Percentiles rank a stretch among this genome's conserved stretches.
Conservation (phyloP, 495 filamentous ascomycete species). For the Podospora pseudocomata region DNA sequence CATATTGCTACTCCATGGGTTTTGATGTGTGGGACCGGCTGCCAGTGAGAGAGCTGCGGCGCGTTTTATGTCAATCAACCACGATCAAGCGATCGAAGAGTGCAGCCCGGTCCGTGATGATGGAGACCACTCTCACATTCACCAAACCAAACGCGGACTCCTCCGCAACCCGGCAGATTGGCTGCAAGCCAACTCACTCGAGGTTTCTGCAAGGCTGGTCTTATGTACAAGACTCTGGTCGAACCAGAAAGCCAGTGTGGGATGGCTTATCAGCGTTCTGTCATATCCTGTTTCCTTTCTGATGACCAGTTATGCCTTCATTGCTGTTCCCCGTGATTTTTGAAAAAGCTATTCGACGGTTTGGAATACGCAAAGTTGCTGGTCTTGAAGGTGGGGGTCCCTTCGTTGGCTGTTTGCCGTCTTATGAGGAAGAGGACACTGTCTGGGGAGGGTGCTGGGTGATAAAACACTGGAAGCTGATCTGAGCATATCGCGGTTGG, state of each 20-base stretch:
- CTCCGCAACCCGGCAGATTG: background rate
- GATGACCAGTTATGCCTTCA: background rate
- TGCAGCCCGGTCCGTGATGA: background rate
- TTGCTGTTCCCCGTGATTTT: background rate
- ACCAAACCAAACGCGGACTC: background rate
- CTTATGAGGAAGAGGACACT: background rate
- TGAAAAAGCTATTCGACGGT: background rate
- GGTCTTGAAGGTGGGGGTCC: background rate
- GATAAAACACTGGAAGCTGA: background rate
- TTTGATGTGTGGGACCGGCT: constrained; percentile 24
- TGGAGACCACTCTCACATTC: background rate
- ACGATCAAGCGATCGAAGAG: constrained; percentile 26
- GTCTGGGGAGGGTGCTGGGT: background rate
- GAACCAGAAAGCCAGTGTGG: background rate
- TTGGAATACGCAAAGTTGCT: background rate
- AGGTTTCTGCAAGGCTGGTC: background rate
- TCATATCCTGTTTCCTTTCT: background rate
- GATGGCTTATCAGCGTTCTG: background rate
- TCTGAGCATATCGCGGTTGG: background rate
- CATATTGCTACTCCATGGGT: constrained; percentile 14
- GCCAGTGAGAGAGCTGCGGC: constrained; percentile 19
- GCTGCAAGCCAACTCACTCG: background rate
- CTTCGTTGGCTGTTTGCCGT: background rate
- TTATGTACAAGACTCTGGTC: background rate
- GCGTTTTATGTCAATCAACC: constrained; percentile 13